Evolutionary conservation across 2,329 filamentous ascomycete genomes (phyloP).

Genomic region (Pestalotiopsis sp.): DNA sequence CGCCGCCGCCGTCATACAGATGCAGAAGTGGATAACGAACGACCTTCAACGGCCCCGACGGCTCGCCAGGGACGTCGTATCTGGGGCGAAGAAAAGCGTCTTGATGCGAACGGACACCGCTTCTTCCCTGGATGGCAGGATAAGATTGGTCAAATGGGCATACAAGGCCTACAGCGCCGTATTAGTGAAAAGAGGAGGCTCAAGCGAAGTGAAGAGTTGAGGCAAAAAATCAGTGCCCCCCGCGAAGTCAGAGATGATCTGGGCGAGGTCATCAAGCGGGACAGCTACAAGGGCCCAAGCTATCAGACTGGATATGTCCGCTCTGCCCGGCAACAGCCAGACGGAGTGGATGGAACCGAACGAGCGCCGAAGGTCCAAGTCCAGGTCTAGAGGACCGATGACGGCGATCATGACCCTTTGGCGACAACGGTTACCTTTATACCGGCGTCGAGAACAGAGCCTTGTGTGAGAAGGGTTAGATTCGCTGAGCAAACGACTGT

Average conservation of each 20-base stretch:
- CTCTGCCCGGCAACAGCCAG: not conserved
- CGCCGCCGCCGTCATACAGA: conserved; percentile 20
- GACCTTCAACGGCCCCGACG: conserved; percentile 41
- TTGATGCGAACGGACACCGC: conserved; percentile 32
- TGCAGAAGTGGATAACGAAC: conserved; percentile 23
- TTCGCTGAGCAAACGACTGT: not conserved
- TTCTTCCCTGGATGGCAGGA: conserved; percentile 43
- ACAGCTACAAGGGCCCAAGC: conserved; percentile 38
- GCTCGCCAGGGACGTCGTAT: conserved; percentile 22
- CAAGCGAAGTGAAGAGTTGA: conserved; percentile 60
- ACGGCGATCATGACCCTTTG: not conserved
- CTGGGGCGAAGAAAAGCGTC: conserved; percentile 33
- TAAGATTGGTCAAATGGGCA: conserved; percentile 49
- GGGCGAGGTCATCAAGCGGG: conserved; percentile 55
- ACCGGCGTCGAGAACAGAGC: conserved; percentile 1
- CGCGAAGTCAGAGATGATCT: conserved; percentile 61
- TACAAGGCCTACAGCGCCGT: conserved; percentile 55
- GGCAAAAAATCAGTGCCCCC: conserved; percentile 63
- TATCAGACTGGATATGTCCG: conserved; percentile 24
- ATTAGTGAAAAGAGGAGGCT: conserved; percentile 62
- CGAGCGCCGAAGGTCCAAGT: conserved; percentile 12
- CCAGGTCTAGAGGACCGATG: conserved; percentile 14
- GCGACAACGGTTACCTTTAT: conserved; percentile 1
- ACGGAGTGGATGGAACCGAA: conserved; percentile 4
- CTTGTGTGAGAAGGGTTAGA: conserved; percentile 1